Percentiles rank a stretch among this genome's conserved stretches.
Conservation (phyloP, 2,329 filamentous ascomycete genomes). For the Sclerotinia borealis region DNA sequence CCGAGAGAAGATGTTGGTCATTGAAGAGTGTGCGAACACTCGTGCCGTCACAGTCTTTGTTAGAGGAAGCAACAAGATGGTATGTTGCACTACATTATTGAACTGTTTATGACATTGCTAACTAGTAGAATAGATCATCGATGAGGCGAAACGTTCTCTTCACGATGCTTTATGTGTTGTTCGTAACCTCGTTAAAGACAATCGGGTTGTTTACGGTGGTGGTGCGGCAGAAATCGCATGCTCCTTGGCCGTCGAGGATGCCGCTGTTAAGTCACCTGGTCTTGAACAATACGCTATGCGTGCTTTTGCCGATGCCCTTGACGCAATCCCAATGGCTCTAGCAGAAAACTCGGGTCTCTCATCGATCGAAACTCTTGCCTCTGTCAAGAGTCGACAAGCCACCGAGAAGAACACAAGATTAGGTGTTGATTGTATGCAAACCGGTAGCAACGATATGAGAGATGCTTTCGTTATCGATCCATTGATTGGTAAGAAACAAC, state of each 20-base stretch:
- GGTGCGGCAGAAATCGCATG: slow-evolving; percentile 97
- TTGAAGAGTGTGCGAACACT: slow-evolving; percentile 98
- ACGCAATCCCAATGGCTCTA: slow-evolving; percentile 88
- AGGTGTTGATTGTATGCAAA: slow-evolving; percentile 97
- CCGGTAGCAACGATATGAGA: slow-evolving; percentile 94
- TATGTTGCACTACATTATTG: slow-evolving; percentile 37
- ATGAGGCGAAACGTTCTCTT: slow-evolving; percentile 94
- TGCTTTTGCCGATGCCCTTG: slow-evolving; percentile 90
- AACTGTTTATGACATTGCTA: slow-evolving; percentile 18
- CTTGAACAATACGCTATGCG: slow-evolving; percentile 99
- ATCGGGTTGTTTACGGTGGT: slow-evolving; percentile 94
- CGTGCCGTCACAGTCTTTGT: slow-evolving; percentile 95
- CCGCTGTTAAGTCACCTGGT: slow-evolving; percentile 89
- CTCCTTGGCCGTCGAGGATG: slow-evolving; percentile 91
- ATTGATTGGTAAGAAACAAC: slow-evolving; percentile 95
- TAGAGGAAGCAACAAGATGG: slow-evolving; percentile 98
- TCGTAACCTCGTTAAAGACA: slow-evolving; percentile 90
- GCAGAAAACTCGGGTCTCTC: slow-evolving; percentile 96
- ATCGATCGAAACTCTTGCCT: slow-evolving; percentile 90
- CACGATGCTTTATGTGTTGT: slow-evolving; percentile 98
- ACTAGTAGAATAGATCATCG: slow-evolving; percentile 69
- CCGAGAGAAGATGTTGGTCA: slow-evolving; percentile 98
- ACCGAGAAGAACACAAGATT: slow-evolving; percentile 75
- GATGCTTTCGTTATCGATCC: slow-evolving; percentile 98
- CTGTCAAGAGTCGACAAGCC: slow-evolving; percentile 93